phyloP scores from a whole-genome alignment of 768 basidiomycete species.

The Lentinus brumalis region DNA sequence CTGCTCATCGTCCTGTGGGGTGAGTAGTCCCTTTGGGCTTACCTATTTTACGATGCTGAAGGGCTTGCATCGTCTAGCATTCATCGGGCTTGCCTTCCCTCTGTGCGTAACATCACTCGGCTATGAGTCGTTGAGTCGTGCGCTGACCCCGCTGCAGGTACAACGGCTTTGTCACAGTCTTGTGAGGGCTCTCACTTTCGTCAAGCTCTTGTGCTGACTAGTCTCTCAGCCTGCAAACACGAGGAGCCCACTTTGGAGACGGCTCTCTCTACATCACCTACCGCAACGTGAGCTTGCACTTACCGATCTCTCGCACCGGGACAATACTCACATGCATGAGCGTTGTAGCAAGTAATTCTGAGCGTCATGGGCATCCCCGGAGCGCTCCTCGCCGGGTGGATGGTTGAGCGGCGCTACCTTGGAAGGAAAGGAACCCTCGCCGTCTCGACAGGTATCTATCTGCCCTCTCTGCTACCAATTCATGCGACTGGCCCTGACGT shows the following conservation, averaged over 20 bases:
- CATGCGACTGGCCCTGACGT: no score
- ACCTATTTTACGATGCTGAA: no score
- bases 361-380: conserved; percentile 59
- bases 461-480: conserved; percentile 21
- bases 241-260: conserved; percentile 69
- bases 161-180: conserved; percentile 53
- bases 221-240: conserved; percentile 50
- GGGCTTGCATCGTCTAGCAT: conserved; percentile 32
- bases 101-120: conserved; percentile 39
- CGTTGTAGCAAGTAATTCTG: conserved; percentile 49
- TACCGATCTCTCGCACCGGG: background rate
- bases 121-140: background rate
- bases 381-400: conserved; percentile 52
- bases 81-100: conserved; percentile 76
- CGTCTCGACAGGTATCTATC: conserved; percentile 45
- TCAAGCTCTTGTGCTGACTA: background rate
- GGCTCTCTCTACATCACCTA: conserved; percentile 70
- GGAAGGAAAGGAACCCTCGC: conserved; percentile 56
- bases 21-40: conserved; percentile 26
- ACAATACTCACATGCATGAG: background rate
- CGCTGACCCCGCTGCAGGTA: conserved; percentile 33
- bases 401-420: conserved; percentile 49
- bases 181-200: conserved; percentile 34
- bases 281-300: conserved; percentile 52
- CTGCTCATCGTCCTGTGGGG: conserved; percentile 56